Base-by-base conservation (phyloP, 148 eudicot genomes). In the Cornus florida region DNA sequence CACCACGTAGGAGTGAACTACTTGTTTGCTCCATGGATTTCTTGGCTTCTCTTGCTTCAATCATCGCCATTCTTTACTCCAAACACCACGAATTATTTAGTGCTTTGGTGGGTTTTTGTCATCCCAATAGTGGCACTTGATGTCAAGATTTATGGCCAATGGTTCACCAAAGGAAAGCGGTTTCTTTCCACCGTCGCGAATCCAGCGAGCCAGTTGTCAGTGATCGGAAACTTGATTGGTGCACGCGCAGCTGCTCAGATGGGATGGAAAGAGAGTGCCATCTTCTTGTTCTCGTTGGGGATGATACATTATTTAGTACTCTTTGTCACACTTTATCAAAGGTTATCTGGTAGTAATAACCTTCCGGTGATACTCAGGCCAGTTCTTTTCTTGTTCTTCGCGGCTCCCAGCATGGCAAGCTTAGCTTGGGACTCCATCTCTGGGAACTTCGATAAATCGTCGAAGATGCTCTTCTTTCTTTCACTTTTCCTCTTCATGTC, bases 381-480 rank as follows among this genome's bases (percentile, higher is more conserved):
- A 5, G 90, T 83, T 13, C 83, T 87, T 65, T 89, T 87, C 72
- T 59, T 87, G 73, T 87, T 89, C 70, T 83, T 89, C 33, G 90
- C 87, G 10, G 83, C 83, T 10, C 92, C 92, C 0, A 83, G 87
- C 48, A 74, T 75, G 80, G 92, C 83, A 0, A 85, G 92, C 80
- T 78, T 85, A 38, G 87, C 88, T 4, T 87, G 92, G 88, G 39
- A n/a, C 38, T 76, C 85, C 28, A 89, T 89, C 2, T 22, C 69
- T 43, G 92, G 92, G 14, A 71, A 48, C 8, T 87, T 83, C 66
- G 87, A 80, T 38, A 80, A 71, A 1, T 22, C 80, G 7, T 78
- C 84, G 33, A 89, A 89, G 69, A 89, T 89, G 90, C 80, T 89
- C 23, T 89, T 87, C 76, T 87, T 82, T 64, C 82, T 89, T 0